Conservation (phyloP, 169 alveolate genomes). For the Ichthyophthirius multifiliis region DNA sequence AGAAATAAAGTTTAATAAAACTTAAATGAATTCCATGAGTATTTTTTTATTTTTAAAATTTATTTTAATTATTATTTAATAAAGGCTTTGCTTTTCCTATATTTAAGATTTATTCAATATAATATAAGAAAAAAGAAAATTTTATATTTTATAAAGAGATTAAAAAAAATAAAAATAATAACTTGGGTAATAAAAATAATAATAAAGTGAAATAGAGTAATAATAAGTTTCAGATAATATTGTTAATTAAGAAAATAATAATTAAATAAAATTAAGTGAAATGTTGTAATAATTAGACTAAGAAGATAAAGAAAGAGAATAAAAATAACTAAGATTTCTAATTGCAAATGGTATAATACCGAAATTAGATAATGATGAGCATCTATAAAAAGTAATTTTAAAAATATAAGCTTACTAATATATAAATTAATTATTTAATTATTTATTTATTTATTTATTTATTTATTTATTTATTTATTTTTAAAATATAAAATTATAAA, state of each 20-base stretch:
- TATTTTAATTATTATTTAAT: neutral
- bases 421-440: neutral
- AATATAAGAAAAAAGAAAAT: neutral
- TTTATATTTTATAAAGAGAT: neutral
- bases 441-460: neutral
- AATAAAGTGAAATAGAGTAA: neutral
- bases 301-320: too few species aligned
- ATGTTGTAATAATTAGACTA: too few species aligned
- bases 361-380: too few species aligned
- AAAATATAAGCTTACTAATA: neutral
- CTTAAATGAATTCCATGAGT: neutral
- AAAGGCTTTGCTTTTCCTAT: too few species aligned
- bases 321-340: too few species aligned
- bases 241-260: too few species aligned
- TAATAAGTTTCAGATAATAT: too few species aligned
- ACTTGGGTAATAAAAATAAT: neutral
- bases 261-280: too few species aligned
- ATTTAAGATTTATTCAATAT: neutral
- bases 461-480: neutral
- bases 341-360: too few species aligned
- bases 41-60: neutral
- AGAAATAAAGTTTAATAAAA: neutral
- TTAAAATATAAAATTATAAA: neutral
- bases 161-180: neutral
- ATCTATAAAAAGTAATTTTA: neutral